A percentile compares a stretch with the other conserved stretches of the same genome.
Evolutionary conservation across 2,329 filamentous ascomycete genomes (phyloP).

Genomic region (Aureobasidium sp.): DNA sequence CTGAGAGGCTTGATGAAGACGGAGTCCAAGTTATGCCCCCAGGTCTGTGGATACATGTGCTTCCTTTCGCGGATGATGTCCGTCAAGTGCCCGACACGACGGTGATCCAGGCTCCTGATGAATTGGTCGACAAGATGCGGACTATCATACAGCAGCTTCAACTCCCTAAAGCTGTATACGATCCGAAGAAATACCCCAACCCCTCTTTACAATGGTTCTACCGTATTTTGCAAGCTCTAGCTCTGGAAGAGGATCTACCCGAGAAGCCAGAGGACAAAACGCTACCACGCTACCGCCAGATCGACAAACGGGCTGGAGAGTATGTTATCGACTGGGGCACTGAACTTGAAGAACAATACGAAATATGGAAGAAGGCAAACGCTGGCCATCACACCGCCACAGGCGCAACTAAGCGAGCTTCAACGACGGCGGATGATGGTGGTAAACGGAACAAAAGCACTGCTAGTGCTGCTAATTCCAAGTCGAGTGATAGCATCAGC

Average conservation of each 20-base stretch:
- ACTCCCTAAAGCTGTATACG: constrained; percentile 76
- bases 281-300: constrained; percentile 74
- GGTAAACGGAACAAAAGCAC: constrained; percentile 43
- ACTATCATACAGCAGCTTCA: constrained; percentile 77
- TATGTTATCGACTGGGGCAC: constrained; percentile 73
- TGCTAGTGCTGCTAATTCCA: constrained; percentile 19
- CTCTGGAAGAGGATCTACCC: constrained; percentile 84
- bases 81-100: constrained; percentile 62
- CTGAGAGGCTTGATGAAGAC: constrained; percentile 56
- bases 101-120: constrained; percentile 54
- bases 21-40: constrained; percentile 66
- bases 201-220: constrained; percentile 90
- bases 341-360: constrained; percentile 55
- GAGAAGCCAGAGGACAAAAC: constrained; percentile 70
- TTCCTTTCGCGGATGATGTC: constrained; percentile 87
- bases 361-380: constrained; percentile 32
- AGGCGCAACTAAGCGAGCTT: constrained; percentile 39
- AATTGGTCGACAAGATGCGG: constrained; percentile 74
- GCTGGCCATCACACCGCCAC: constrained; percentile 36
- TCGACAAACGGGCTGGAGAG: constrained; percentile 77
- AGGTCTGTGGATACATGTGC: constrained; percentile 79
- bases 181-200: constrained; percentile 83
- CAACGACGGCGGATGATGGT: constrained; percentile 24
- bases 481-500: constrained; percentile 29
- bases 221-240: constrained; percentile 82